These are phyloP conservation scores for Fomitopsis schrenkii DNA, from an alignment of 1,284 basidiomycete species.

Conservation along the genomic window DNA sequence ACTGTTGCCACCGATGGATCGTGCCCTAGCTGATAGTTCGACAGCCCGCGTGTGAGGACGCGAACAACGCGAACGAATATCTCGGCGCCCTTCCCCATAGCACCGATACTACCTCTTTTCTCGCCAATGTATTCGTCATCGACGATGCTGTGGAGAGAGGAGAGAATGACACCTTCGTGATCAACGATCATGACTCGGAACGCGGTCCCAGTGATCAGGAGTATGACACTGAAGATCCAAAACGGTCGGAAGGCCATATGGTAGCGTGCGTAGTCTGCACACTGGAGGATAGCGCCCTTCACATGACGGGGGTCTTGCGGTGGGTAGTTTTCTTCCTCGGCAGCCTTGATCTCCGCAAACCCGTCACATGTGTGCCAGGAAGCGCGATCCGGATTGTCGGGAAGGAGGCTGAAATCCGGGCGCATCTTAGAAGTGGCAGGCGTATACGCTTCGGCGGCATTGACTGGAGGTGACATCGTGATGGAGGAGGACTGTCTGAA, in stretches of 20 bases:
- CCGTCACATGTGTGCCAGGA: neutral
- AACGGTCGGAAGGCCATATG: slow-evolving; percentile 21
- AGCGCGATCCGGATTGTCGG: neutral
- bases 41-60: neutral
- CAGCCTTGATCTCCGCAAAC: neutral
- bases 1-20: slow-evolving; percentile 10
- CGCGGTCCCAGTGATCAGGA: slow-evolving; percentile 17
- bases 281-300: slow-evolving; percentile 4
- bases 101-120: rapidly evolving
- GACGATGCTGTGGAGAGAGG: slow-evolving; percentile 4
- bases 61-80: slow-evolving; percentile 5
- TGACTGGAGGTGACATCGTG: neutral
- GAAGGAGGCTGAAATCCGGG: neutral
- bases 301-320: neutral
- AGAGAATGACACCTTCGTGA: slow-evolving; percentile 15
- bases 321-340: neutral
- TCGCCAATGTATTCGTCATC: neutral
- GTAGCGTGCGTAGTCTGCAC: slow-evolving; percentile 20
- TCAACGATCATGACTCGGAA: slow-evolving; percentile 19
- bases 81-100: neutral
- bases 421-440: neutral
- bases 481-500: neutral
- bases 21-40: slow-evolving; percentile 2
- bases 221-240: slow-evolving; percentile 17
- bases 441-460: neutral